A percentile compares a stretch with the other conserved stretches of the same genome.
Conservation (phyloP, 2,329 filamentous ascomycete genomes). For the Zymoseptoria tritici region DNA sequence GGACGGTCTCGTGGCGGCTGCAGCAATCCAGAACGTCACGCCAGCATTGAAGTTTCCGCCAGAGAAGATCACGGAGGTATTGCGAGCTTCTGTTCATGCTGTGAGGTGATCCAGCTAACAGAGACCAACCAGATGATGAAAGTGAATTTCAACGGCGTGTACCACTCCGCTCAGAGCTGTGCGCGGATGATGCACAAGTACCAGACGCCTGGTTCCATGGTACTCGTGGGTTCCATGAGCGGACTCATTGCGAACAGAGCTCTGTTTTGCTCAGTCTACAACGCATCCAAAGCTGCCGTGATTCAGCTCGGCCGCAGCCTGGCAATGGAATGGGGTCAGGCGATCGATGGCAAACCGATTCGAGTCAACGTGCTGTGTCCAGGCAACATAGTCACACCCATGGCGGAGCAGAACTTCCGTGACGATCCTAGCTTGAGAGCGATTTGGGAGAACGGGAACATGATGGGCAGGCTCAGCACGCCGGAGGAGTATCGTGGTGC, state of each 20-base stretch:
- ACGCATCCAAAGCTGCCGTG: slow-evolving; percentile 34
- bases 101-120: slow-evolving; percentile 28
- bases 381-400: slow-evolving; percentile 31
- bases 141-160: slow-evolving; percentile 45
- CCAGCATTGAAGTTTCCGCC: slow-evolving; percentile 30
- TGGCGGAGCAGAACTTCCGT: slow-evolving; percentile 28
- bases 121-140: slow-evolving; percentile 34
- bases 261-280: slow-evolving; percentile 13
- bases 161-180: slow-evolving; percentile 40
- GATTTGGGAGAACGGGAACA: slow-evolving; percentile 28
- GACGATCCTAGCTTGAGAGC: slow-evolving; percentile 23
- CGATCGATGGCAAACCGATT: slow-evolving; percentile 25
- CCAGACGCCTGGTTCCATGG: slow-evolving; percentile 44
- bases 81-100: neutral
- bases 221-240: slow-evolving; percentile 46
- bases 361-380: slow-evolving; percentile 29
- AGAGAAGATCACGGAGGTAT: slow-evolving; percentile 20
- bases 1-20: slow-evolving; percentile 27
- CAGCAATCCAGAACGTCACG: slow-evolving; percentile 25
- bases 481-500: slow-evolving; percentile 27
- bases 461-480: slow-evolving; percentile 26
- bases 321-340: slow-evolving; percentile 29
- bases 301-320: slow-evolving; percentile 13
- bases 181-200: slow-evolving; percentile 43
- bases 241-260: slow-evolving; percentile 30